Percentiles rank a stretch among this genome's conserved stretches.
These are phyloP conservation scores for Phlyctochytrium bullatum DNA, from an alignment of 192 early-diverging fungal genomes.

Conservation along the genomic window DNA sequence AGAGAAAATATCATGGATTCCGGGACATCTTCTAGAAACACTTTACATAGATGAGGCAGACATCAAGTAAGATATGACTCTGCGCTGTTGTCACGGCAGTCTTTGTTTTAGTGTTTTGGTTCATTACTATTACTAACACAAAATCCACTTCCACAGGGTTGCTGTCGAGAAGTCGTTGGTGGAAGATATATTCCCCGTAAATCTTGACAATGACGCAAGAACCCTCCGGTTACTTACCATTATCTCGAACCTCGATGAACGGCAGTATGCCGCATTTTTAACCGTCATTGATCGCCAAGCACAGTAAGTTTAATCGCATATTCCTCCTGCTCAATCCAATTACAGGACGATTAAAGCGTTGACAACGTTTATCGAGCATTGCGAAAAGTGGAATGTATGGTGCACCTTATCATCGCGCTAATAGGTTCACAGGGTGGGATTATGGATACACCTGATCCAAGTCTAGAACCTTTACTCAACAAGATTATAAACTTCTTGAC, in stretches of 20 bases:
- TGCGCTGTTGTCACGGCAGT: conserved; percentile 4
- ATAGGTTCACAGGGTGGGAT: conserved; percentile 34
- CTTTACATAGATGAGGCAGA: conserved; percentile 83
- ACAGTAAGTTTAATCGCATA: conserved; percentile 11
- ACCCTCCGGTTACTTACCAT: conserved; percentile 71
- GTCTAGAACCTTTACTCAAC: conserved; percentile 47
- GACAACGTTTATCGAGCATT: conserved; percentile 55
- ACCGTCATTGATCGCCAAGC: conserved; percentile 73
- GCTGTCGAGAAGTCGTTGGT: conserved; percentile 60
- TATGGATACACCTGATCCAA: conserved; percentile 38
- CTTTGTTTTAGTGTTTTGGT: too few species aligned
- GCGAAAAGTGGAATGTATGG: conserved; percentile 61
- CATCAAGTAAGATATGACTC: conserved; percentile 51
- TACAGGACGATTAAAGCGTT: conserved; percentile 57
- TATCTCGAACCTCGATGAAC: conserved; percentile 59
- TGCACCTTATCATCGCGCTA: conserved; percentile 13
- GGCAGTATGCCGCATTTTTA: conserved; percentile 71
- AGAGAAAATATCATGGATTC: conserved; percentile 80
- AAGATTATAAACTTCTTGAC: conserved; percentile 54
- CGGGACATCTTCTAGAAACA: conserved; percentile 73
- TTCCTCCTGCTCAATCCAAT: neutral
- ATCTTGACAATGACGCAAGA: conserved; percentile 49
- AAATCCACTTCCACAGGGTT: conserved; percentile 10
- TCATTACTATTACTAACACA: neutral
- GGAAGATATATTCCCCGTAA: conserved; percentile 63